Base-by-base conservation (phyloP, 169 alveolate species). In the Eimeria nieschulzi region DNA sequence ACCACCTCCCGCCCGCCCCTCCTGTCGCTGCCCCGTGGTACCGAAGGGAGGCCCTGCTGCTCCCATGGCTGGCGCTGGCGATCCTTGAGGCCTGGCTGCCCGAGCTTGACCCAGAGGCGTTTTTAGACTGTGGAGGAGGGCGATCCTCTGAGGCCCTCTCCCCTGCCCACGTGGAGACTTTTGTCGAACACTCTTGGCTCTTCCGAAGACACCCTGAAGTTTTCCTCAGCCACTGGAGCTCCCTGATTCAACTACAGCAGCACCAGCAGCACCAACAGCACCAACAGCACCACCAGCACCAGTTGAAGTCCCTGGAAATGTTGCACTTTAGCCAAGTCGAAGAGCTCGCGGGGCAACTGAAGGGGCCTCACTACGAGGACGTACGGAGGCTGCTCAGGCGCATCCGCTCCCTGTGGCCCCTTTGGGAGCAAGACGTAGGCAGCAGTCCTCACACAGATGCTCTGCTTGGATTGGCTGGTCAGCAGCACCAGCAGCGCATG, bases 61-160 rank as follows among this genome's bases (percentile, higher is more conserved):
- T 84, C 2, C 91, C 75, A 19, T 84, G 91, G 91, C 73, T 84
- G 66, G 91, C 91, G 21, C 26, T 64, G 53, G 70, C 66, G 26
- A 15, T 84, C 46, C 59, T 46, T 7, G 55, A 55, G 13, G 72
- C 66, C 39, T 84, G 91, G 91, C 72, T 84, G 2, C 83, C 53
- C 53, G 91, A 84, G 55, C 91, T 84, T 10, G 53, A 66, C 15
- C 83, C 91, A 7, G 91, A 84, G 46, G 21, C 9, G n/a, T 84
- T 51, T 56, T 56, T 84, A 8, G 91, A 84, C 71, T 51, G 56
- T 23, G 2, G 26, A 5, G 17, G 6, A 0, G 7, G 9, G 17
- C 10, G 51, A 9, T 23, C 21, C n/a, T 1, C 26, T 19, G 80
- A 21, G 55, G n/a, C 55, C 9, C 80, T 71, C 0, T 71, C 80